Evolutionary conservation across 805 yeast species (phyloP), one percentile per base, ranked within the genome.

Genomic region (Candida lessepsii): DNA sequence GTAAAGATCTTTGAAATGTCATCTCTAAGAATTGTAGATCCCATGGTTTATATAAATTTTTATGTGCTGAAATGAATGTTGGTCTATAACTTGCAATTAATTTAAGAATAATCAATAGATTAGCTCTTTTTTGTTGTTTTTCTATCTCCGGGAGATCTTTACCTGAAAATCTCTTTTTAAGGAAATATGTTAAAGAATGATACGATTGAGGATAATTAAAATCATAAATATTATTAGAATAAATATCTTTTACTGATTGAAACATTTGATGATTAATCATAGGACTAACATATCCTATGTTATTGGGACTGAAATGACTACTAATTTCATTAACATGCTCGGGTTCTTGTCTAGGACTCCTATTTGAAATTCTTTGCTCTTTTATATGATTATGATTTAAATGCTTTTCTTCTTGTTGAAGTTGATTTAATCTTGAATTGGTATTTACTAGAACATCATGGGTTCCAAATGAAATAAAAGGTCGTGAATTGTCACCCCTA

Each of bases 31-130:
- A 77, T 28, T 82, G 73, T 35, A 83, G 61, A 56, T 86, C 93
- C 54, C 78, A 78, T 47, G 84, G 89, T 51, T 78, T 81, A 40
- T 68, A 56, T 30, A 86, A 65, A 5, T 81, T 77, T 50, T 85
- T 79, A 36, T 88, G 85, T 1, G 89, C 82, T 15, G 88, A 79
- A 14, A 83, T 83, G 51, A 86, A 86, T 10, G 86, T 78, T 9
- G 93, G 91, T 39, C 91, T 66, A 53, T 81, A 83, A 51, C 77
- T 67, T 39, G 81, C 84, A 70, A 80, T 71, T 44, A 76, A 63
- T 63, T 78, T 76, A 14, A 79, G 73, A 30, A 80, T 75, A 35
- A 59, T 54, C 16, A 69, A 54, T 14, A 69, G 45, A 42, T 57
- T 66, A 25, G 55, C 49, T 18, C 72, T 47, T 38, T 67, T 67